Conservation (phyloP, 192 early-diverging fungal genomes). For the Umbelopsis ramanniana region DNA sequence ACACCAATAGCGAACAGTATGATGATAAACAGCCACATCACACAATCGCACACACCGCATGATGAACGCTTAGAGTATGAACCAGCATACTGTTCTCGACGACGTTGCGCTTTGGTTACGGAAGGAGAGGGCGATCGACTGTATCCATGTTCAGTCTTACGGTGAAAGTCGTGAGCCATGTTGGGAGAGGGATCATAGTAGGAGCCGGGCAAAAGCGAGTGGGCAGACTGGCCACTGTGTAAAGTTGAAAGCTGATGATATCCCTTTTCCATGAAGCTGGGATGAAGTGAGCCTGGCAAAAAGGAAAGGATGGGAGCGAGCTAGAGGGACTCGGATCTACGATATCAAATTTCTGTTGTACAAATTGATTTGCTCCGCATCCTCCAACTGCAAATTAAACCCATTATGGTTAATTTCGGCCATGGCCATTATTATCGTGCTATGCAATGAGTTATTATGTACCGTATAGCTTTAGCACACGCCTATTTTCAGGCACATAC, state of each 20-base stretch:
- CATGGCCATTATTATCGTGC: no score
- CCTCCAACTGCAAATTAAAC: neutral
- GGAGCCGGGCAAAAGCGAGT: neutral
- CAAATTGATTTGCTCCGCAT: neutral
- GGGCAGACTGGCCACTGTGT: neutral
- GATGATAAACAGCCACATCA: neutral
- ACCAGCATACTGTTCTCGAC: constrained; percentile 13
- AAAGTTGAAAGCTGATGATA: constrained; percentile 3
- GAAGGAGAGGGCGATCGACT: neutral
- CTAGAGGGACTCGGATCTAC: no score
- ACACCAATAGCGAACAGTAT: neutral
- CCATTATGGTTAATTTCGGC: neutral
- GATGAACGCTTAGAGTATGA: neutral
- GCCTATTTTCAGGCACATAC: no score
- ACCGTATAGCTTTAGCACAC: no score
- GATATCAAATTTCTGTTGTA: neutral
- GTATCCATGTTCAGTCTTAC: neutral
- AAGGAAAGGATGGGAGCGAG: neutral
- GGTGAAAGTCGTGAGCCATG: constrained; percentile 1
- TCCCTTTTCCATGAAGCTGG: neutral
- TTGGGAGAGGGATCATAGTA: constrained; percentile 10
- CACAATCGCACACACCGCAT: neutral
- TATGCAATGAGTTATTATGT: no score
- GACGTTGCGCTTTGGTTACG: neutral
- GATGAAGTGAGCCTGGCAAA: no score